Evolutionary conservation across 805 yeast genomes (phyloP).

Genomic region (Myxozyma neglecta): DNA sequence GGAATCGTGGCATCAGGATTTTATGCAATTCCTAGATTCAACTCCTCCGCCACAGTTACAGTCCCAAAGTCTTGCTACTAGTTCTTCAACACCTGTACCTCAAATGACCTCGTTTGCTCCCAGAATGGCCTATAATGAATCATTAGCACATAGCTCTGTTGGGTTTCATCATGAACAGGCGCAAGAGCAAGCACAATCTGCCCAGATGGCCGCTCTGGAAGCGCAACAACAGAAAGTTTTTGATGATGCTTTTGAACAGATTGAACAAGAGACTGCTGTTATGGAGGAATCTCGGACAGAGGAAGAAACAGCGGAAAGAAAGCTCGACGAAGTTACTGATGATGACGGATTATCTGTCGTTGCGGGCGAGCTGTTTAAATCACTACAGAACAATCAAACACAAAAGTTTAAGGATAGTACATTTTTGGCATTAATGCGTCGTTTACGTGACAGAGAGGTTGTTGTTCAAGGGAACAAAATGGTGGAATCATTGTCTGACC

Average conservation of each 20-base stretch:
- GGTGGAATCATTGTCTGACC: slow-evolving; percentile 26
- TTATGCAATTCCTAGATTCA: slow-evolving; percentile 18
- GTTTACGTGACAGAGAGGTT: slow-evolving; percentile 32
- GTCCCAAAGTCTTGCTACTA: background rate
- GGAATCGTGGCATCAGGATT: slow-evolving; percentile 25
- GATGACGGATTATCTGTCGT: slow-evolving; percentile 32
- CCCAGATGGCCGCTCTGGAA: background rate
- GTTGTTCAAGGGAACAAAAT: slow-evolving; percentile 33
- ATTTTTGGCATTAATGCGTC: slow-evolving; percentile 33
- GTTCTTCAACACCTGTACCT: background rate
- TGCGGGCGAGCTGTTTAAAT: slow-evolving; percentile 32
- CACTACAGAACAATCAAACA: slow-evolving; percentile 21
- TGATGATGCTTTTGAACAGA: slow-evolving; percentile 11
- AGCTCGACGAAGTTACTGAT: background rate
- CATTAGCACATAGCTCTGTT: background rate
- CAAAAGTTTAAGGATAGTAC: slow-evolving; percentile 33
- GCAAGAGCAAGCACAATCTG: background rate
- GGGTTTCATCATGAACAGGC: background rate
- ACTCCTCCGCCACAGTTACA: background rate
- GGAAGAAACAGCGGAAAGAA: background rate
- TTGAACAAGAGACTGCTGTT: slow-evolving; percentile 3
- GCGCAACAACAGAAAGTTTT: slow-evolving; percentile 9
- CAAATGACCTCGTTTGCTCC: background rate
- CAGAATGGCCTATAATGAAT: background rate
- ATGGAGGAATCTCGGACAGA: background rate